Base-by-base conservation (phyloP, 192 early-diverging fungal species). In the Coemansia sp. region DNA sequence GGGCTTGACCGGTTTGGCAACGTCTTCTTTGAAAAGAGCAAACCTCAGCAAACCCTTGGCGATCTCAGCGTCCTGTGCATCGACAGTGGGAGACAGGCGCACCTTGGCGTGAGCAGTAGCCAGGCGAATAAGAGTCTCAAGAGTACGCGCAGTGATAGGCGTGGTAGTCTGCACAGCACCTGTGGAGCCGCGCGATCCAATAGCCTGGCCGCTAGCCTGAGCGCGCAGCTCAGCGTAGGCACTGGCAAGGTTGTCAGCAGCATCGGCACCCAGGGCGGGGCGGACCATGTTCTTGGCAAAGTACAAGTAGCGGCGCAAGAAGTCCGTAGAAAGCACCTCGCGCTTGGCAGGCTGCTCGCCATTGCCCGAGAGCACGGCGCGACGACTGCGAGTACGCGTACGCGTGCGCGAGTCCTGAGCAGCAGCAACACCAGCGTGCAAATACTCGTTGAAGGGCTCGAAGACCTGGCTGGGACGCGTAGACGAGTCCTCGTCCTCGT, bases 131-230 rank as follows among this genome's bases (percentile, higher is more conserved):
- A 99, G 84, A 3, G 97, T 98, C 79, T 99, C 97, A 18, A 99
- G 84, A 16, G 97, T 97, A 87, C 97, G 94, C n/a, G 95, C 90
- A 11, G 97, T 99, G 64, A 98, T 87, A n/a, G 97, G 97, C 35
- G 95, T 86, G 1, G 96, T 97, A 84, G 93, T 90, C 78, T 93
- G 86, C 67, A 89, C 90, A 24, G 88, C 83, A 9, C 87, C 86
- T 18, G 89, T 84, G 13, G 89, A 83, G 37, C 65, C 68, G 32
- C 52, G 64, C 16, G 66, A 71, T 0, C 65, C 73, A n/a, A 69
- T 24, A 0, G 56, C 55, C 74, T 76, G 67, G 30, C 74, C 71
- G 62, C 90, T 87, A 16, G 89, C 87, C 63, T 91, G 86, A 41
- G 91, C 90, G 63, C 97, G 84, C 62, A 99, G 85, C 43, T 92